Conservation (phyloP, 1,139 yeast species). For the Pneumocystis carinii region DNA sequence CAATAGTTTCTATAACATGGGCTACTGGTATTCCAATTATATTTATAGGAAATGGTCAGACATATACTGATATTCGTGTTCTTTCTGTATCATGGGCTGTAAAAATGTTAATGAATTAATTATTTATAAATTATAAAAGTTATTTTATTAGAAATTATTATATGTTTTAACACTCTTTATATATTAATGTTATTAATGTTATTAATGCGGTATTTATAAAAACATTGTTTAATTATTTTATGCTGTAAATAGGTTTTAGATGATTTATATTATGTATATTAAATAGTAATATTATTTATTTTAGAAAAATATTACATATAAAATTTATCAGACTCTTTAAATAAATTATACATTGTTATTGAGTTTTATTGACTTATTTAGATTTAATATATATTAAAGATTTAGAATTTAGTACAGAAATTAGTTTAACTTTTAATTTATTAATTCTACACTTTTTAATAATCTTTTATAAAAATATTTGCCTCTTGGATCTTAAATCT, state of each 20-base stretch:
- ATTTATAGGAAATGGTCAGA: slow-evolving; percentile 94
- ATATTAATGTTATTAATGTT: neutral
- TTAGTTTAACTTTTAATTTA: neutral
- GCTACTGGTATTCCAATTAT: slow-evolving; percentile 91
- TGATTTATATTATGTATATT: too few relatives aligned
- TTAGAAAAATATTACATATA: too few relatives aligned
- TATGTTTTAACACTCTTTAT: neutral
- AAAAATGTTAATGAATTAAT: slow-evolving; percentile 45
- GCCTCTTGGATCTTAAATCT: too few relatives aligned
- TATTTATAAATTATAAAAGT: neutral
- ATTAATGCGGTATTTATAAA: too few relatives aligned
- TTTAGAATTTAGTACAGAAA: too few relatives aligned
- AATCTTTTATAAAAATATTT: too few relatives aligned
- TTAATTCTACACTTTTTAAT: neutral
- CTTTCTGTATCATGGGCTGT: slow-evolving; percentile 89
- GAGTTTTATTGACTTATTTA: too few relatives aligned
- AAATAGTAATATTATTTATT: too few relatives aligned
- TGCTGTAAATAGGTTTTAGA: neutral
- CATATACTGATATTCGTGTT: slow-evolving; percentile 88
- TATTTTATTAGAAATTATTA: neutral
- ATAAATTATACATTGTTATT: too few relatives aligned
- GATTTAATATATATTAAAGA: too few relatives aligned
- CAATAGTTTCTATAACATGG: slow-evolving; percentile 95
- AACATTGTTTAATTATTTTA: too few relatives aligned
- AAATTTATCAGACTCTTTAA: too few relatives aligned